Evolutionary conservation across 2,329 filamentous ascomycete species (phyloP).

Genomic region (Aspergillus fructus): DNA sequence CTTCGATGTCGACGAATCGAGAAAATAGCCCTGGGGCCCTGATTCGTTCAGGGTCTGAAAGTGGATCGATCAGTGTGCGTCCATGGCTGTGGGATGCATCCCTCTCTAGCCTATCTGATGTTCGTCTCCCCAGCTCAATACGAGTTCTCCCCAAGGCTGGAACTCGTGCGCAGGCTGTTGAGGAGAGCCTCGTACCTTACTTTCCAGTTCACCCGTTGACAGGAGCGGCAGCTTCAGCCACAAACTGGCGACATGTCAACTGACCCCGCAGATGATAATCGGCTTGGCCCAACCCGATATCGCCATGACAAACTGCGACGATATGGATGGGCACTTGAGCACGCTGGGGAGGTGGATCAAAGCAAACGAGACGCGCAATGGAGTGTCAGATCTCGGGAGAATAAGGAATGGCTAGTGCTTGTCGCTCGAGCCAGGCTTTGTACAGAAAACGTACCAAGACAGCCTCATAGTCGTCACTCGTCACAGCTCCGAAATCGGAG

Average conservation of each 20-base stretch:
- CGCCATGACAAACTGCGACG: conserved; percentile 2
- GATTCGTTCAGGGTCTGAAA: conserved; percentile 15
- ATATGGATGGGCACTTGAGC: background rate
- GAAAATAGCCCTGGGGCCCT: conserved; percentile 6
- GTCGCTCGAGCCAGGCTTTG: background rate
- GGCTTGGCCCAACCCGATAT: background rate
- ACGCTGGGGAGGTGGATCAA: conserved; percentile 4
- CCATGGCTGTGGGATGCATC: conserved; percentile 15
- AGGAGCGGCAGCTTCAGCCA: background rate
- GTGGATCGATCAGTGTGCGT: conserved; percentile 15
- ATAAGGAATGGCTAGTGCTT: conserved; percentile 4
- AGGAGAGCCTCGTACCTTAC: background rate
- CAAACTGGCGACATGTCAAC: conserved; percentile 2
- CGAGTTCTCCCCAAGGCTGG: background rate
- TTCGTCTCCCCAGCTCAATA: background rate
- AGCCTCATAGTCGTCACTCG: background rate
- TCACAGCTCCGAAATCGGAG: conserved; percentile 10
- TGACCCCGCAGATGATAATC: conserved; percentile 9
- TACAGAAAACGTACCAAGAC: background rate
- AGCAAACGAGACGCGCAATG: conserved; percentile 6
- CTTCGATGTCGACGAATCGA: conserved; percentile 8
- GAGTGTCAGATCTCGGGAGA: conserved; percentile 8
- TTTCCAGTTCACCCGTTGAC: background rate
- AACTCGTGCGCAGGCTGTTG: background rate
- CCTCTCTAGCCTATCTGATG: background rate